Base-by-base conservation (phyloP, 257 asterid genomes). In the Capsicum baccatum region DNA sequence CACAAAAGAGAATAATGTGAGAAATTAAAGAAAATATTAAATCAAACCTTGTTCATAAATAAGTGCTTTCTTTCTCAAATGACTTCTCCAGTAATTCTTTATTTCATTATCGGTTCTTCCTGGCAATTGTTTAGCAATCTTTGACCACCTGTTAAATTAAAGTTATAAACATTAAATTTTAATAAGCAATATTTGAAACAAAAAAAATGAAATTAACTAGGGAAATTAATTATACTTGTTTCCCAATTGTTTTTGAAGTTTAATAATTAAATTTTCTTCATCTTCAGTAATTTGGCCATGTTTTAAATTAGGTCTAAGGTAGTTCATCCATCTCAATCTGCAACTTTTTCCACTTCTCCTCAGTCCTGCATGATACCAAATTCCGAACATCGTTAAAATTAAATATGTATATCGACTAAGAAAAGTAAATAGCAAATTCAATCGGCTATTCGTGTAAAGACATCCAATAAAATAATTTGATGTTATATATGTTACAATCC, bases 81-180 rank as follows among this genome's bases (percentile, higher is more conserved):
- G 91, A 83, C 93, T 88, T 89, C 93, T 89, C 97, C 97, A 93
- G 6, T 90, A 93, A 87, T 93, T 94, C 86, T 94, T 94, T 55
- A 94, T 91, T 87, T 92, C 97, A 67, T 94, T 94, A 52, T 94
- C 97, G 3, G 98, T 94, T 87, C 97, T 88, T 86, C 98, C 98
- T 0, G 97, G 92, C 89, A 94, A 83, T 81, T 87, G 89, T 83
- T 85, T 83, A 2, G 97, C 98, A 62, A 93, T 94, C 85, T 87
- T 92, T 37, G 97, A 91, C 98, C 98, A 94, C 89, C 97, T 94
- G 70, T 6, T 13, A 15, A 84, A 81, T 69, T 37, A 1, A n/a
- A 44, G 81, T 26, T 63, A 71, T 0, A 39, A 67, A 37, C 26
- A 50, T 5, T 14, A 26, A 54, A 54, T 0, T 52, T 66, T 16